Evolutionary conservation across 805 yeast species (phyloP).

Genomic region (Cyberlindnera maclurae): DNA sequence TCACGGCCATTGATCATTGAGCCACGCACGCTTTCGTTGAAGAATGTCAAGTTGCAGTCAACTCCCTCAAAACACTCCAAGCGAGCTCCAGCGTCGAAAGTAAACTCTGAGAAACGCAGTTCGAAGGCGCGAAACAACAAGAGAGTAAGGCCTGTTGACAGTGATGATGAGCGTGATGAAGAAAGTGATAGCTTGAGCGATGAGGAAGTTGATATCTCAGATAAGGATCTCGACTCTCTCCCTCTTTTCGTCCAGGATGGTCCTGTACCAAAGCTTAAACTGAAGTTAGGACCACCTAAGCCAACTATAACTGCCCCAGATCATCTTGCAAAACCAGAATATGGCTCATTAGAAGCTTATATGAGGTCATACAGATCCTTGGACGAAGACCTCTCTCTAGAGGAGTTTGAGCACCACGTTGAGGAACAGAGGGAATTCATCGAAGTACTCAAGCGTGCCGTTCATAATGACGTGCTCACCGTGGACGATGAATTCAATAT

Average conservation of each 20-base stretch:
- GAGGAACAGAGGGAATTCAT: slow-evolving; percentile 42
- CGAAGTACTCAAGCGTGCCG: slow-evolving; percentile 39
- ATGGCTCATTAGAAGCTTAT: slow-evolving; percentile 33
- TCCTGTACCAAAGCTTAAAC: slow-evolving; percentile 14
- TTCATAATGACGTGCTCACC: slow-evolving; percentile 34
- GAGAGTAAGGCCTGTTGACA: slow-evolving; percentile 6
- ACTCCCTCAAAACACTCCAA: neutral
- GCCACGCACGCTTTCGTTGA: neutral
- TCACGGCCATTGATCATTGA: neutral
- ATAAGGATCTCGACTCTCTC: slow-evolving; percentile 6
- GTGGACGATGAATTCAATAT: slow-evolving; percentile 38
- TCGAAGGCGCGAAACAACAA: neutral
- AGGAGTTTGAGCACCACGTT: slow-evolving; percentile 56
- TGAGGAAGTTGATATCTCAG: slow-evolving; percentile 20
- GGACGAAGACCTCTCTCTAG: slow-evolving; percentile 52
- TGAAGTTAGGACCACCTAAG: slow-evolving; percentile 33
- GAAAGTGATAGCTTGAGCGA: slow-evolving; percentile 11
- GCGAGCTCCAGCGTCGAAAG: neutral
- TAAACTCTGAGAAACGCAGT: neutral
- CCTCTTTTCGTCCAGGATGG: slow-evolving; percentile 7
- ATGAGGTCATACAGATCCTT: slow-evolving; percentile 50
- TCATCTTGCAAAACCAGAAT: slow-evolving; percentile 44
- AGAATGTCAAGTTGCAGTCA: slow-evolving; percentile 1
- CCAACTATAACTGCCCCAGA: slow-evolving; percentile 54
- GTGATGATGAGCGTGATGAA: slow-evolving; percentile 3